A percentile compares a stretch with the other conserved stretches of the same genome.
Evolutionary conservation across 2,329 filamentous ascomycete species (phyloP).

Genomic region (Sporothrix brunneoviolacea): DNA sequence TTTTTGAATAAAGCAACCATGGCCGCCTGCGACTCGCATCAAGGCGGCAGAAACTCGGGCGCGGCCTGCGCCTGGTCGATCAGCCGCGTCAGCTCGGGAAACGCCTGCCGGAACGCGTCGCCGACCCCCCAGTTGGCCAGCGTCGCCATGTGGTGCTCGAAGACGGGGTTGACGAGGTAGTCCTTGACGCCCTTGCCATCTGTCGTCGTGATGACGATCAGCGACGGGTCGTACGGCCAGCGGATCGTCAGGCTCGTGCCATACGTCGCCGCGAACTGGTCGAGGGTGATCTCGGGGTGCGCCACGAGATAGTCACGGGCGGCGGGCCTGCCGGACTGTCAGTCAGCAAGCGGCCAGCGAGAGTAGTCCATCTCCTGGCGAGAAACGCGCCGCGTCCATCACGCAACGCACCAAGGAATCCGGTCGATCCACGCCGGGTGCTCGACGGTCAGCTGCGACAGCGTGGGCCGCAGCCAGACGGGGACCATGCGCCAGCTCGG

Average conservation of each 20-base stretch:
- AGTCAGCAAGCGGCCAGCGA: too few relatives aligned
- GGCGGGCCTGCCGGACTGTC: too few relatives aligned
- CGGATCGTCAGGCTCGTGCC: not conserved
- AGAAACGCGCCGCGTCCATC: too few relatives aligned
- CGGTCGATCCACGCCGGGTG: constrained; percentile 2
- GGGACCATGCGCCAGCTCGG: not conserved
- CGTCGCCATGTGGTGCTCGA: not conserved
- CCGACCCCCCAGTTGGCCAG: not conserved
- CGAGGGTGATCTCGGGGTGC: not conserved
- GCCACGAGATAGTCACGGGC: not conserved
- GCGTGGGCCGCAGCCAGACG: not conserved
- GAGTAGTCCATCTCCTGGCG: too few relatives aligned
- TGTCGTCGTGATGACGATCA: not conserved
- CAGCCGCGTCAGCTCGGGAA: not conserved
- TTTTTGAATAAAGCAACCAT: too few relatives aligned
- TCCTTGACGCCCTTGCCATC: not conserved
- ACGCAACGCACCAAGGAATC: too few relatives aligned
- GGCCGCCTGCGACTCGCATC: too few relatives aligned
- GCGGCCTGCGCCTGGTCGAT: not conserved
- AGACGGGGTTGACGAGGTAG: not conserved
- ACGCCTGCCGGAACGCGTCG: not conserved
- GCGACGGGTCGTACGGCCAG: constrained; percentile 1
- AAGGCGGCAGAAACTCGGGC: too few relatives aligned
- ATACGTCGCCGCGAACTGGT: not conserved
- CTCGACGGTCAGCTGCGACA: not conserved